phyloP scores from a whole-genome alignment of 2,329 filamentous ascomycete species.

The Ceratocystis eucalypticola region DNA sequence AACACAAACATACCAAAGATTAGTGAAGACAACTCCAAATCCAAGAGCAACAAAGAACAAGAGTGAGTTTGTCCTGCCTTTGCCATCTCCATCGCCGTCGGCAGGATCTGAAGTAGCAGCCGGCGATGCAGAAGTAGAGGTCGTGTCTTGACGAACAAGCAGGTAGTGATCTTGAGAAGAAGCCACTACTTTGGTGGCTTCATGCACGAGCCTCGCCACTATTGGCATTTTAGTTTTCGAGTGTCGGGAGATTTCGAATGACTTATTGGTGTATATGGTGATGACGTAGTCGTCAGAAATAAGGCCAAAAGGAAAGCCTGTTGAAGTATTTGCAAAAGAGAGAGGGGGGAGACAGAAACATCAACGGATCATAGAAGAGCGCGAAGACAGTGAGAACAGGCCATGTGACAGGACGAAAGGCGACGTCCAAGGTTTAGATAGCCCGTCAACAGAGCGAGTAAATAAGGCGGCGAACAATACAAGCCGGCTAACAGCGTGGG shows the following conservation, averaged over 20 bases:
- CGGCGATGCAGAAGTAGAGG: conserved; percentile 20
- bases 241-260: background rate
- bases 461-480: too few relatives aligned
- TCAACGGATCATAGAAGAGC: too few relatives aligned
- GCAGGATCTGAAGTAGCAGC: conserved; percentile 18
- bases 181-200: conserved; percentile 5
- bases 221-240: background rate
- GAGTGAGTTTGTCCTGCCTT: conserved; percentile 31
- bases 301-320: background rate
- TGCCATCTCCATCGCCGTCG: conserved; percentile 21
- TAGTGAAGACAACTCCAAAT: conserved; percentile 97
- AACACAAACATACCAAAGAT: conserved; percentile 63
- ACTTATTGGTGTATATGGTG: background rate
- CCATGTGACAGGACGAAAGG: too few relatives aligned
- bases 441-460: too few relatives aligned
- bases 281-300: background rate
- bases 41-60: conserved; percentile 87
- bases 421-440: too few relatives aligned
- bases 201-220: background rate
- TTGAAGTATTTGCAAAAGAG: too few relatives aligned
- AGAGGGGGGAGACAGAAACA: too few relatives aligned
- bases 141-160: conserved; percentile 19
- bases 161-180: background rate
- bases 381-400: too few relatives aligned
- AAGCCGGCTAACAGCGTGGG: too few relatives aligned